Percentiles rank a stretch among this genome's conserved stretches.
phyloP scores from a whole-genome alignment of 345 rosid genomes.

The Pugionium dolabratum region DNA sequence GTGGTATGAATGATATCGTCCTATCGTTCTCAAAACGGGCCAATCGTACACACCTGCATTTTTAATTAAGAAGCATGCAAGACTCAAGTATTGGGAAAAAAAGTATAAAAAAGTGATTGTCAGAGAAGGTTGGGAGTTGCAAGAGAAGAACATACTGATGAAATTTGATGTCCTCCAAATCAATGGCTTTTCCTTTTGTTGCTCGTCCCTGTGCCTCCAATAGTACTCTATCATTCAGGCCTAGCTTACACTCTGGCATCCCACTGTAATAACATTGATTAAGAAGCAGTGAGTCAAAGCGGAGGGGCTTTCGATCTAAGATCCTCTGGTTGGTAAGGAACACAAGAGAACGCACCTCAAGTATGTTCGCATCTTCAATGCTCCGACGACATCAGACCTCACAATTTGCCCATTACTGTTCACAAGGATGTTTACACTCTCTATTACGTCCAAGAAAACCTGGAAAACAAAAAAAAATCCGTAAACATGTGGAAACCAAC shows the following conservation, averaged over 20 bases:
- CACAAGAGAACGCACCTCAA: slow-evolving; percentile 57
- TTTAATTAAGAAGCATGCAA: too few species aligned
- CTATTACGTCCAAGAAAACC: slow-evolving; percentile 95
- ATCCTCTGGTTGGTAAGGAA: too few species aligned
- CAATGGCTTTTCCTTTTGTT: slow-evolving; percentile 79
- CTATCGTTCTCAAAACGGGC: slow-evolving; percentile 79
- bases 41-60: slow-evolving; percentile 83
- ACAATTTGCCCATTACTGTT: slow-evolving; percentile 96
- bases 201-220: slow-evolving; percentile 81
- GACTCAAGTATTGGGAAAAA: too few species aligned
- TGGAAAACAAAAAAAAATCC: slow-evolving; percentile 37
- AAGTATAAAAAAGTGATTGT: too few species aligned
- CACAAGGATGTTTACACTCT: slow-evolving; percentile 91
- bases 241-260: slow-evolving; percentile 87
- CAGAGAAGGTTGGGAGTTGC: slow-evolving; percentile 15
- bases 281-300: slow-evolving; percentile 16
- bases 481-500: slow-evolving; percentile 27
- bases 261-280: slow-evolving; percentile 49
- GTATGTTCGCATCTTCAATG: slow-evolving; percentile 95
- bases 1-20: slow-evolving; percentile 77
- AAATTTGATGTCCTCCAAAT: slow-evolving; percentile 79
- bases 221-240: slow-evolving; percentile 74
- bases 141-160: slow-evolving; percentile 59
- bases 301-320: slow-evolving; percentile 9
- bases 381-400: slow-evolving; percentile 95